Conservation (phyloP, 805 yeast species). For the Starmerella davenportii region DNA sequence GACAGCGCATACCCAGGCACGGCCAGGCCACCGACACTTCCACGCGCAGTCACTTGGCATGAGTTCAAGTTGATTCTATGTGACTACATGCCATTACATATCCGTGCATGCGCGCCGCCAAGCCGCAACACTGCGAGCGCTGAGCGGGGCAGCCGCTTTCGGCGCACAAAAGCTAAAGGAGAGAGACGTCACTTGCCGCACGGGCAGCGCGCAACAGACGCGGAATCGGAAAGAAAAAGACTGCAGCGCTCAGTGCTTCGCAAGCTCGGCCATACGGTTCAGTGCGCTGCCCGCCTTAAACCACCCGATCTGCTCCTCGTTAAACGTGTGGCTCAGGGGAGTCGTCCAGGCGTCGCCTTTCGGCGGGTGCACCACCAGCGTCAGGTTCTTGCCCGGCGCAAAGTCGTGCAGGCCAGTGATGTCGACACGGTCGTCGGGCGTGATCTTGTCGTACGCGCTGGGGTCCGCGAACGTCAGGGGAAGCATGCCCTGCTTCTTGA, state of each 20-base stretch:
- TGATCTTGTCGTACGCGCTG: conserved; percentile 83
- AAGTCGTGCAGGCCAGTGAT: conserved; percentile 64
- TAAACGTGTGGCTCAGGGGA: conserved; percentile 89
- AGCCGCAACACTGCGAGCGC: too few species aligned
- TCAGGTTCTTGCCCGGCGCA: conserved; percentile 85
- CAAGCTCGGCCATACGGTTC: conserved; percentile 64
- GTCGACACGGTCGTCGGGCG: conserved; percentile 77
- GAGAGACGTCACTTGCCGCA: too few species aligned
- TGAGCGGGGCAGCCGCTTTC: too few species aligned
- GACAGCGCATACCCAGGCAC: too few species aligned
- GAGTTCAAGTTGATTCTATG: too few species aligned
- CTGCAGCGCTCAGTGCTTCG: neutral
- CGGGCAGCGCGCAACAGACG: too few species aligned
- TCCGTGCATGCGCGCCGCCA: too few species aligned
- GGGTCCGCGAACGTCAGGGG: conserved; percentile 86
- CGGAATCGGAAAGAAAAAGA: too few species aligned
- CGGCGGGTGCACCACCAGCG: conserved; percentile 48
- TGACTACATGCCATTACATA: too few species aligned
- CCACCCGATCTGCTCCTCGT: conserved; percentile 94
- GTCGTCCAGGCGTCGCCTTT: conserved; percentile 77
- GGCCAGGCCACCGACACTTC: too few species aligned
- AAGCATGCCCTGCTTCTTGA: conserved; percentile 97
- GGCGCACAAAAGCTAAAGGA: too few species aligned
- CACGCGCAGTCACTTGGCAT: too few species aligned
- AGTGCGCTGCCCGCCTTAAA: conserved; percentile 98